phyloP scores from a whole-genome alignment of 768 basidiomycete species.

The Scleroderma bovista region DNA sequence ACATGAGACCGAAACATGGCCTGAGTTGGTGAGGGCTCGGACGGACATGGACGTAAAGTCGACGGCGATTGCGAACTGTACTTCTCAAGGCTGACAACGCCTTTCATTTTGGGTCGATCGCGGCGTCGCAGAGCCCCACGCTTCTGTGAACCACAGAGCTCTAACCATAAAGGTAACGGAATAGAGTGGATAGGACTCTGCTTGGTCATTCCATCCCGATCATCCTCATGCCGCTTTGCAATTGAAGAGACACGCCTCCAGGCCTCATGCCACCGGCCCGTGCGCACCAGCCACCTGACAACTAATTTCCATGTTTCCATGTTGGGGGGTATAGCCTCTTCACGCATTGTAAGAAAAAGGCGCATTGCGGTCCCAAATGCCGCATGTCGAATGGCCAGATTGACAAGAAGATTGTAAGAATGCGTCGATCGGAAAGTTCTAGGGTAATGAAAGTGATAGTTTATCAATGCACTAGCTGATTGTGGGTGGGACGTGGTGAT shows the following conservation, averaged over 20 bases:
- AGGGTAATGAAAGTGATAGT: constrained; percentile 26
- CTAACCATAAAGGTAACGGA: constrained; percentile 53
- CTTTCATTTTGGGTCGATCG: neutral
- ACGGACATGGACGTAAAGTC: constrained; percentile 13
- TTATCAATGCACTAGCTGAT: constrained; percentile 10
- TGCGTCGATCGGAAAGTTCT: constrained; percentile 30
- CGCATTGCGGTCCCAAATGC: constrained; percentile 41
- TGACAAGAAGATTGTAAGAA: constrained; percentile 42
- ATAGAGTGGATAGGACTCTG: constrained; percentile 12
- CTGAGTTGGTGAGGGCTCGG: constrained; percentile 6
- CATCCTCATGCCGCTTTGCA: constrained; percentile 2
- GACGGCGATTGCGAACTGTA: neutral
- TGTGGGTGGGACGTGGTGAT: constrained; percentile 16
- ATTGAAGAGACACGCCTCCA: constrained; percentile 40
- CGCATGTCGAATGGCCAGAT: constrained; percentile 45
- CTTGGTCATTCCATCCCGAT: constrained; percentile 7
- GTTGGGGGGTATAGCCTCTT: constrained; percentile 37
- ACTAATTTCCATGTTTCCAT: constrained; percentile 52
- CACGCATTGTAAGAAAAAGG: constrained; percentile 45
- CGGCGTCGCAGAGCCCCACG: constrained; percentile 28
- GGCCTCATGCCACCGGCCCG: constrained; percentile 53
- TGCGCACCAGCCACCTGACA: constrained; percentile 51
- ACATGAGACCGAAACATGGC: constrained; percentile 28
- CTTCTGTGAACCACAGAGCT: constrained; percentile 47
- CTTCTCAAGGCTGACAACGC: neutral